phyloP scores from a whole-genome alignment of 1,284 basidiomycete genomes.

The Erythrobasidium hasegawianum region DNA sequence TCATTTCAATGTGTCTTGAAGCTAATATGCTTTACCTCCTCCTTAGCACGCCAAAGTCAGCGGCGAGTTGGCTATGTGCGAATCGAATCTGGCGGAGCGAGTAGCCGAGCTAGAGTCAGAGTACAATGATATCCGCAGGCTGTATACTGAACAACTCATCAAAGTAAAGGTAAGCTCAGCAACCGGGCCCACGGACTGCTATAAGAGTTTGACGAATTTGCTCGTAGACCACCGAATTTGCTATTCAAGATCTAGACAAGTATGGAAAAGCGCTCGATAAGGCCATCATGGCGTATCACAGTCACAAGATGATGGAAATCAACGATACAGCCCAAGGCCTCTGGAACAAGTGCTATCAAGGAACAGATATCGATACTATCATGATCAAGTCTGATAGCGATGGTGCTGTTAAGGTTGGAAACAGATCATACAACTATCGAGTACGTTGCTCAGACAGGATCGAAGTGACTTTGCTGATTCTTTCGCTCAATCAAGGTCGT shows the following conservation, averaged over 20 bases:
- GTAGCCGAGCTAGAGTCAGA: slow-evolving; percentile 71
- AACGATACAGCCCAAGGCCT: slow-evolving; percentile 93
- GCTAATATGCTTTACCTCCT: not conserved
- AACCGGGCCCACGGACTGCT: too few relatives aligned
- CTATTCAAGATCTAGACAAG: slow-evolving; percentile 91
- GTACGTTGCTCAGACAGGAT: slow-evolving; percentile 62
- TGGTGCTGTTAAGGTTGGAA: slow-evolving; percentile 61
- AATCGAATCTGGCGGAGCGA: slow-evolving; percentile 63
- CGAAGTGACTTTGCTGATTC: not conserved
- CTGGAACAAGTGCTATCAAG: slow-evolving; percentile 99
- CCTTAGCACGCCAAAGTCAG: slow-evolving; percentile 71
- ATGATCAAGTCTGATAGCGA: slow-evolving; percentile 92
- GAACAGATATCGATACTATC: slow-evolving; percentile 97
- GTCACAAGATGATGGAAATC: slow-evolving; percentile 99
- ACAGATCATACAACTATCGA: slow-evolving; percentile 96
- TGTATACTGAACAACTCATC: slow-evolving; percentile 84
- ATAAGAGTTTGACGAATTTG: too few relatives aligned
- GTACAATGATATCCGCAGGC: slow-evolving; percentile 79
- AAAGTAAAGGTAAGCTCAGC: slow-evolving; percentile 79
- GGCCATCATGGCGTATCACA: slow-evolving; percentile 96
- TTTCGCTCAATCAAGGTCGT: slow-evolving; percentile 67
- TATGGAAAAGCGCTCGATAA: slow-evolving; percentile 94
- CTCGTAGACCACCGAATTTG: slow-evolving; percentile 81
- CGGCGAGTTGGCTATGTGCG: slow-evolving; percentile 75
- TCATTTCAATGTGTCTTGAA: slow-evolving; percentile 19